Evolutionary conservation across 2,329 filamentous ascomycete species (phyloP).

Genomic region (Aspergillus ochraceus): DNA sequence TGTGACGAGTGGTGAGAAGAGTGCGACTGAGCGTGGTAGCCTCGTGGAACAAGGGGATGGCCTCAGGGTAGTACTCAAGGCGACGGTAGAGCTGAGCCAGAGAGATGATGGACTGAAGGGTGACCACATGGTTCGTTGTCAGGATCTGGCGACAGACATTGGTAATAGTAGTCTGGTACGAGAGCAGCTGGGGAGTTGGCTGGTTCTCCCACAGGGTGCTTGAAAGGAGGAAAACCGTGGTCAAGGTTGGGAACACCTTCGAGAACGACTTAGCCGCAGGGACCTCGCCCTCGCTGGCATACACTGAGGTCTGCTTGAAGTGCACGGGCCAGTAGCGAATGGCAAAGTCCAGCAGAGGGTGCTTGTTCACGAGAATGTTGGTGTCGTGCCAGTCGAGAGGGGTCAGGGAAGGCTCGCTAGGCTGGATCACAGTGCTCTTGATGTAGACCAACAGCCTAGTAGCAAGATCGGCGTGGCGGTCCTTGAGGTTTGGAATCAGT

Average conservation of each 20-base stretch:
- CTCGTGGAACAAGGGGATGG: slow-evolving; percentile 45
- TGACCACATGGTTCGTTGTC: slow-evolving; percentile 41
- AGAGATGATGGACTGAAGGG: slow-evolving; percentile 46
- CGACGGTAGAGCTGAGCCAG: slow-evolving; percentile 44
- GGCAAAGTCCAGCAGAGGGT: slow-evolving; percentile 48
- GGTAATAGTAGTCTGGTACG: slow-evolving; percentile 28
- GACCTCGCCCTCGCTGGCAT: slow-evolving; percentile 35
- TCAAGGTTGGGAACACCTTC: slow-evolving; percentile 49
- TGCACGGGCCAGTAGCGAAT: slow-evolving; percentile 51
- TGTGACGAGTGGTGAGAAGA: slow-evolving; percentile 43
- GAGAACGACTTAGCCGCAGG: slow-evolving; percentile 48
- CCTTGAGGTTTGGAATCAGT: slow-evolving; percentile 30
- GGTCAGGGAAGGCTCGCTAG: slow-evolving; percentile 32
- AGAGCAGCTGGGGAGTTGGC: slow-evolving; percentile 31
- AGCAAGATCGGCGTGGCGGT: slow-evolving; percentile 36
- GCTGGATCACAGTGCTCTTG: slow-evolving; percentile 29
- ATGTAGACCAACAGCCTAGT: slow-evolving; percentile 36
- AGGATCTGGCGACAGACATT: slow-evolving; percentile 33
- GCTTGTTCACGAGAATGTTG: slow-evolving; percentile 29
- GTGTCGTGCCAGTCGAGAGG: slow-evolving; percentile 29
- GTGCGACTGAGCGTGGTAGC: slow-evolving; percentile 42
- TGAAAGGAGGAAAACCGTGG: slow-evolving; percentile 49
- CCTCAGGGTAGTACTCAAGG: slow-evolving; percentile 27
- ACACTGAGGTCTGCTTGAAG: slow-evolving; percentile 44
- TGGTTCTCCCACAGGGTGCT: slow-evolving; percentile 48